phyloP scores from a whole-genome alignment of 805 yeast genomes.

The Starmerella bacillaris region DNA sequence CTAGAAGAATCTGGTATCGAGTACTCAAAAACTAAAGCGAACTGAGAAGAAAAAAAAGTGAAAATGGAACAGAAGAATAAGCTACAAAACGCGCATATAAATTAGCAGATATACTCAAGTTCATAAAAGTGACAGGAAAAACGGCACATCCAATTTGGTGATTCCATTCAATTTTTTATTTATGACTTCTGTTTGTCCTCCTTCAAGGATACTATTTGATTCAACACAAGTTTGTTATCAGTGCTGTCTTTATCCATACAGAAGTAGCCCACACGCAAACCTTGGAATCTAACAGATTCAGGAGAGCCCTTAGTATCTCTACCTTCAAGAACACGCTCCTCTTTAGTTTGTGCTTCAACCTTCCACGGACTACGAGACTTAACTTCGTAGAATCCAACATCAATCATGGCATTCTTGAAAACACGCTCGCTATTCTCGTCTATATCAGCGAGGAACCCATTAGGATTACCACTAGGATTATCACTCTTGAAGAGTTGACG shows the following conservation, averaged over 20 bases:
- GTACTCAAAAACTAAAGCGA: too few relatives aligned
- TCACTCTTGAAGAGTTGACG: slow-evolving; percentile 78
- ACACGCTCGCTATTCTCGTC: slow-evolving; percentile 63
- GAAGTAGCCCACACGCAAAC: slow-evolving; percentile 90
- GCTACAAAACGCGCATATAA: too few relatives aligned
- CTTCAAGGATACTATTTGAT: slow-evolving; percentile 85
- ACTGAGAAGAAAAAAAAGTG: too few relatives aligned
- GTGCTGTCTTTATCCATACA: slow-evolving; percentile 67
- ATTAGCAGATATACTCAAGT: too few relatives aligned
- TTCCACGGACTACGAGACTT: slow-evolving; percentile 53
- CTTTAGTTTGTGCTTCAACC: slow-evolving; percentile 39
- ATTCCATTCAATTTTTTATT: too few relatives aligned
- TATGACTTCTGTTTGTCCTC: slow-evolving; percentile 35
- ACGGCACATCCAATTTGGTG: too few relatives aligned
- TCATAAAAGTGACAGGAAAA: too few relatives aligned
- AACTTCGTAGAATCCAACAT: slow-evolving; percentile 56
- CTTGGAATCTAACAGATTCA: slow-evolving; percentile 93
- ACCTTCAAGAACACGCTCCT: slow-evolving; percentile 43
- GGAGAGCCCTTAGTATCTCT: slow-evolving; percentile 35
- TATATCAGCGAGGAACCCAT: slow-evolving; percentile 71
- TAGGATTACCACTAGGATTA: slow-evolving; percentile 76
- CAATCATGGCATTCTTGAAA: slow-evolving; percentile 49
- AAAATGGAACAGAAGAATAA: too few relatives aligned
- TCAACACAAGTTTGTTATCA: slow-evolving; percentile 47
- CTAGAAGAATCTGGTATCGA: too few relatives aligned